phyloP scores from a whole-genome alignment of 371 early-diverging fungal species.

The Syncephalastrum contaminatum region DNA sequence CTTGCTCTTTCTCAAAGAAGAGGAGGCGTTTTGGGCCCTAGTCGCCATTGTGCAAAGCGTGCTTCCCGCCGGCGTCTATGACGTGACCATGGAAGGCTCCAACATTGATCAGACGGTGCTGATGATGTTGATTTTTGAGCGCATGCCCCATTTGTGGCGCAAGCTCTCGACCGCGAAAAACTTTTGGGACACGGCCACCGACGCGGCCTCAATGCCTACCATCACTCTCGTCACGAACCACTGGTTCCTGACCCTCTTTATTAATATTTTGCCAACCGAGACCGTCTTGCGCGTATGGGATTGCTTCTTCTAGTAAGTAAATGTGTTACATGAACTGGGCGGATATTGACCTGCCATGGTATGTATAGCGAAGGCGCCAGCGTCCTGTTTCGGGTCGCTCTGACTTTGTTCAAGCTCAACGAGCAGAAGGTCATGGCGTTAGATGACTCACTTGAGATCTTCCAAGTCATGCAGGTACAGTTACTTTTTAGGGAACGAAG shows the following conservation, averaged over 20 bases:
- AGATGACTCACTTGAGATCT: conserved; percentile 61
- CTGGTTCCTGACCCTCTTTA: conserved; percentile 79
- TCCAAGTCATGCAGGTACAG: conserved; percentile 53
- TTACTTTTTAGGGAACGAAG: not conserved
- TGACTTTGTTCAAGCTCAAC: conserved; percentile 67
- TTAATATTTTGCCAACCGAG: conserved; percentile 69
- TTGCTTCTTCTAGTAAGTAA: conserved; percentile 69
- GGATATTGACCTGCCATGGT: not conserved
- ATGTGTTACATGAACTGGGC: not conserved
- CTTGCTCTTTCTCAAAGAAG: conserved; percentile 73
- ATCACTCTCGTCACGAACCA: conserved; percentile 74
- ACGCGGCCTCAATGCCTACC: conserved; percentile 61
- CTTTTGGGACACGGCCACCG: conserved; percentile 44
- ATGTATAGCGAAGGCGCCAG: conserved; percentile 65
- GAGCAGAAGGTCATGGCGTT: conserved; percentile 55
- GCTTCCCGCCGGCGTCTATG: conserved; percentile 77
- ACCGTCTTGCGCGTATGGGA: conserved; percentile 79
- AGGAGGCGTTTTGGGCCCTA: conserved; percentile 83
- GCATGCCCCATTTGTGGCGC: conserved; percentile 56
- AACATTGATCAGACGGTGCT: conserved; percentile 81
- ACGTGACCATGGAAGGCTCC: conserved; percentile 78
- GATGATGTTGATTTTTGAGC: conserved; percentile 59
- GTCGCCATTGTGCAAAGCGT: conserved; percentile 70
- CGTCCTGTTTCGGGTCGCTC: conserved; percentile 69
- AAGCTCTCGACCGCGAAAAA: conserved; percentile 47